Base-by-base conservation (phyloP, 345 rosid genomes). In the Gossypium rotundifolium region DNA sequence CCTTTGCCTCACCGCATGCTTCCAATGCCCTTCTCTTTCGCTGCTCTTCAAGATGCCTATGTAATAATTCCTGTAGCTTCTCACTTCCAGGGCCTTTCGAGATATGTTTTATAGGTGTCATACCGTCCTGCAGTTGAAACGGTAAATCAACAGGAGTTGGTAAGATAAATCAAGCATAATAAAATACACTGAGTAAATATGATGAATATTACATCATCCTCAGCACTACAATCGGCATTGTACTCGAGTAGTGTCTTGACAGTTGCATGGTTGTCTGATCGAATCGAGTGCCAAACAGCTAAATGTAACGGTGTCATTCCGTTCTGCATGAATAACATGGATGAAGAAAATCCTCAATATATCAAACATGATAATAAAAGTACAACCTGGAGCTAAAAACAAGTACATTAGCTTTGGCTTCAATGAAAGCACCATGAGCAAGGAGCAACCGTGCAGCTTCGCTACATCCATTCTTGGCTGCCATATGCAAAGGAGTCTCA, bases 401-500 rank as follows among this genome's bases (percentile, higher is more conserved):
- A 65, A n/a, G 38, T 71, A 91, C 99, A 82, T 87, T 91, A 74
- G 98, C 99, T 88, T 83, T 89, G 78, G 98, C 94, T 88, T 91
- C 97, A 62, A 91, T 72, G 74, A 81, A 80, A 83, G 99, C 96
- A 83, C 99, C 97, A 77, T 78, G 89, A 80, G 84, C 88, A 73
- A 96, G 95, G 51, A 93, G 97, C 33, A 93, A 76, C 75, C 75
- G 80, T 0, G 93, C 92, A 81, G 97, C 96, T 75, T 96, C 95
- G 40, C 79, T 86, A 80, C 97, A 85, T 29, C 99, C 99, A 66
- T 91, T 96, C 90, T 96, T 96, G 33, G 97, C 97, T 29, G 97
- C 98, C 98, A 96, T 96, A 81, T 96, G 99, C 87, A 96, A 85
- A 9, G 99, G 98, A 80, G 98, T 96, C 81, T 96, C 99, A 73